Base-by-base conservation (phyloP, 2,329 filamentous ascomycete genomes). In the Ilyonectria destructans region DNA sequence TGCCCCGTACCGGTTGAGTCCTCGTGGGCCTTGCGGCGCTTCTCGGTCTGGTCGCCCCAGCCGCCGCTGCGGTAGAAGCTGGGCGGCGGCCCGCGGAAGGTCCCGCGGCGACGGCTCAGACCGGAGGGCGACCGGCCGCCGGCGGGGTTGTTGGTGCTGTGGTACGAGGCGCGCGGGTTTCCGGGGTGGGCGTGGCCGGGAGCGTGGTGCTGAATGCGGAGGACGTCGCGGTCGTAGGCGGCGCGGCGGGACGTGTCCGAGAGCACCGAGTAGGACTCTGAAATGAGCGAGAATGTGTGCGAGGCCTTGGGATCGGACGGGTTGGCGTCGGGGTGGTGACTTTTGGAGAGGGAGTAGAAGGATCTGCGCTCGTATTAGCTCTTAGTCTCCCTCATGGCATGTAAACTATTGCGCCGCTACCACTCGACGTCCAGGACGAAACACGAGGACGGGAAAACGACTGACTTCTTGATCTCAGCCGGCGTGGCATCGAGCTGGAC, bases 251-350 rank as follows among this genome's bases (percentile, higher is more conserved):
- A 86, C 19, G 92, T 85, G 72, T 92, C 89, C 66, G 91, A 90
- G 66, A 98, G 92, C 51, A 93, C 82, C 65, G 90, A 86, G 85
- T 97, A 98, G 74, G 95, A 95, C 79, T 96, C 92, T 78, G 90
- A 92, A 79, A 98, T 92, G 74, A 90, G 88, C 80, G 95, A 90
- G 86, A 97, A 99, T 79, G 91, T 93, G 65, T 89, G 84, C 4
- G 91, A 86, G 69, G 95, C 93, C 66, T 83, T 79, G 5, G 93
- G 92, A 81, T 97, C 92, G 74, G 88, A 79, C 68, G 88, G 93
- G 85, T 98, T 97, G 79, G 91, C 90, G 86, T 99, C 96, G 1
- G 96, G 96, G 82, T 99, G 96, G 87, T 97, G 92, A 61, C 88
- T 84, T 83, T 98, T 97, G 78, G 95, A 97, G 80, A 98, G 93